Evolutionary conservation across 2,329 filamentous ascomycete species (phyloP).

Genomic region (Knufia fluminis): DNA sequence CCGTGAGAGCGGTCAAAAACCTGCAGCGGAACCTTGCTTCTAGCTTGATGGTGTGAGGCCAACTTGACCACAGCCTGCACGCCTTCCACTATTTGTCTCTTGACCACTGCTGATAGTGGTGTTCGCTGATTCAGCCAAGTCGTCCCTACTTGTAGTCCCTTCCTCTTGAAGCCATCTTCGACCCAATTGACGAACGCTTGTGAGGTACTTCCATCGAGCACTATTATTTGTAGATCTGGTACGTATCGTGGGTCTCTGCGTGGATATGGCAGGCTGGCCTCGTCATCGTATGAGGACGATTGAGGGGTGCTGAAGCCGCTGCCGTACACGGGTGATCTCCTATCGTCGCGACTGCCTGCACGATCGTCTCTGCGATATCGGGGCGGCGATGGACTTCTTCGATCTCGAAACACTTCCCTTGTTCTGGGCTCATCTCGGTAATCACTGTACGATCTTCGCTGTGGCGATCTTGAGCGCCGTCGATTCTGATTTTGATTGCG

Average conservation of each 20-base stretch:
- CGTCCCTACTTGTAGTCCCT: conserved; percentile 65
- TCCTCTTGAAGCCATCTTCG: conserved; percentile 62
- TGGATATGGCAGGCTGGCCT: conserved; percentile 61
- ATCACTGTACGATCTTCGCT: conserved; percentile 35
- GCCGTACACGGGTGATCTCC: conserved; percentile 59
- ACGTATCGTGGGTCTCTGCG: conserved; percentile 64
- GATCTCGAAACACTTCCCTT: conserved; percentile 58
- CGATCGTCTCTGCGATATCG: conserved; percentile 57
- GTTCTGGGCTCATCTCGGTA: conserved; percentile 42
- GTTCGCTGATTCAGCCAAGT: conserved; percentile 71
- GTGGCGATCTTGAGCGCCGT: conserved; percentile 37
- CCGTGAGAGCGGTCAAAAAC: conserved; percentile 74
- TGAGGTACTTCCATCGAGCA: conserved; percentile 47
- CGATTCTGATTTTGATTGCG: conserved; percentile 30
- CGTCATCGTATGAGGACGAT: conserved; percentile 50
- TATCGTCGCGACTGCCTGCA: conserved; percentile 41
- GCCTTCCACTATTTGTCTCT: conserved; percentile 77
- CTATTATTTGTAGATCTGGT: conserved; percentile 80
- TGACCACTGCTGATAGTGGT: conserved; percentile 67
- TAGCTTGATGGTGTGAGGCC: conserved; percentile 57
- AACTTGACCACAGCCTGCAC: conserved; percentile 78
- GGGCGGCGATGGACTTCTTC: conserved; percentile 51
- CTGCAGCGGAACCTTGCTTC: conserved; percentile 68
- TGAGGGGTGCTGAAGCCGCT: conserved; percentile 59
- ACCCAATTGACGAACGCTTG: conserved; percentile 76